Percentiles rank a stretch among this genome's conserved stretches.
Conservation (phyloP, 2,329 filamentous ascomycete species). For the Colletotrichum gigasporum region DNA sequence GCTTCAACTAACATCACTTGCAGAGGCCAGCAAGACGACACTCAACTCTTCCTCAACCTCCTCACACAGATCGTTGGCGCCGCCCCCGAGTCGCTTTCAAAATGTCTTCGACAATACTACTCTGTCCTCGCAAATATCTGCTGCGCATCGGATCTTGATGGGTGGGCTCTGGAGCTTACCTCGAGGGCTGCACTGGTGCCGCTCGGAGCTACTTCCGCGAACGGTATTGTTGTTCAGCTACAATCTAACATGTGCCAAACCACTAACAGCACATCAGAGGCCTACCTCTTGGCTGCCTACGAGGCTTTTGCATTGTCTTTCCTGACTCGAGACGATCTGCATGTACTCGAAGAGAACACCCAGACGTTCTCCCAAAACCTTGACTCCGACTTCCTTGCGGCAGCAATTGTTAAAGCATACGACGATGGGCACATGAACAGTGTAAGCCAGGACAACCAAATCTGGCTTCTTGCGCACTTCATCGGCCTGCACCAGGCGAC, state of each 20-base stretch:
- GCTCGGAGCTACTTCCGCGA: constrained; percentile 28
- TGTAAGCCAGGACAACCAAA: constrained; percentile 51
- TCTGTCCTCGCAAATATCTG: constrained; percentile 48
- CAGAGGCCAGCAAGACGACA: constrained; percentile 35
- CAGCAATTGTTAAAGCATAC: constrained; percentile 50
- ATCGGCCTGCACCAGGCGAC: constrained; percentile 62
- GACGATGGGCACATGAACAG: constrained; percentile 35
- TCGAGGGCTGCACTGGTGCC: constrained; percentile 34
- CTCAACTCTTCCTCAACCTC: constrained; percentile 46
- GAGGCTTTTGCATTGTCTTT: constrained; percentile 49
- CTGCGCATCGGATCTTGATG: constrained; percentile 8
- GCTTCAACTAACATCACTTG: background rate
- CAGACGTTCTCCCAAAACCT: constrained; percentile 46
- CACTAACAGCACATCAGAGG: background rate
- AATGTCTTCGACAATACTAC: constrained; percentile 49
- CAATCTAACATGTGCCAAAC: background rate
- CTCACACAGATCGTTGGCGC: constrained; percentile 42
- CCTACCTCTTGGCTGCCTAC: constrained; percentile 39
- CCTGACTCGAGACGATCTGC: constrained; percentile 46
- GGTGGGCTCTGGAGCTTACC: constrained; percentile 27
- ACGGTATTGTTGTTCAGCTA: background rate
- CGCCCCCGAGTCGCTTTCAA: constrained; percentile 40
- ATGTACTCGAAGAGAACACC: constrained; percentile 52
- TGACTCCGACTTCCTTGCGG: constrained; percentile 50
- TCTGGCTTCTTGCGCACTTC: constrained; percentile 76